Evolutionary conservation across 768 basidiomycete species (phyloP), one percentile per base, ranked within the genome.

Genomic region (Asterophora parasitica): DNA sequence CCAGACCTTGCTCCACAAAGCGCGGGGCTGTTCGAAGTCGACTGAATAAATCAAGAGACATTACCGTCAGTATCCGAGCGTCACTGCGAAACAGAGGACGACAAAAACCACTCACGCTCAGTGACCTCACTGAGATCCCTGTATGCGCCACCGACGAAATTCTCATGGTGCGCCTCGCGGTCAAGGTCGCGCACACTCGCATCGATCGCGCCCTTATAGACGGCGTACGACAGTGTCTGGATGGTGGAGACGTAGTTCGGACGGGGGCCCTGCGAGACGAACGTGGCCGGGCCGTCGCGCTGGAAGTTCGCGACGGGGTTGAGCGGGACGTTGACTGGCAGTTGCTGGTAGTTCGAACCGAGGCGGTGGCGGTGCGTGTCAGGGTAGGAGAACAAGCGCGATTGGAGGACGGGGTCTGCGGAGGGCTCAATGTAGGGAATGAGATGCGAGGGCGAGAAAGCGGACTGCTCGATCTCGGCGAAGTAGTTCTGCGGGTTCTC

Each of bases 321-420:
- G 41, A 86, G 62, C 1, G 92, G 86, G 4, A 81, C 75, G 65
- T 97, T 97, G 62, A 93, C 85, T 1, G 93, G 92, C 8, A 97
- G 72, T 60, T 95, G 88, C 59, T 84, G 77, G 70, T 90, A 88
- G 72, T 91, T 91, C 45, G 61, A 56, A 31, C 88, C 88, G 27
- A 90, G 83, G 62, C 88, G 85, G 70, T 90, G 83, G 49, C 88
- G 85, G 63, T 90, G 88, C 31, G 88, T 89, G 61, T 91, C 88
- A 3, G 86, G 85, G 75, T 98, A 98, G 4, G 91, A 90, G 82
- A 96, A 97, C 40, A 96, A 79, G 46, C 94, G 89, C 16, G 88
- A 87, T 64, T 97, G 93, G 54, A 97, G 77, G 57, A 97, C 89
- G 17, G 94, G 94, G 68, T 98, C 94, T 16, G 84, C 80, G 4